Base-by-base conservation (phyloP, 768 basidiomycete genomes). In the Tubosaeta brunneosetosa region DNA sequence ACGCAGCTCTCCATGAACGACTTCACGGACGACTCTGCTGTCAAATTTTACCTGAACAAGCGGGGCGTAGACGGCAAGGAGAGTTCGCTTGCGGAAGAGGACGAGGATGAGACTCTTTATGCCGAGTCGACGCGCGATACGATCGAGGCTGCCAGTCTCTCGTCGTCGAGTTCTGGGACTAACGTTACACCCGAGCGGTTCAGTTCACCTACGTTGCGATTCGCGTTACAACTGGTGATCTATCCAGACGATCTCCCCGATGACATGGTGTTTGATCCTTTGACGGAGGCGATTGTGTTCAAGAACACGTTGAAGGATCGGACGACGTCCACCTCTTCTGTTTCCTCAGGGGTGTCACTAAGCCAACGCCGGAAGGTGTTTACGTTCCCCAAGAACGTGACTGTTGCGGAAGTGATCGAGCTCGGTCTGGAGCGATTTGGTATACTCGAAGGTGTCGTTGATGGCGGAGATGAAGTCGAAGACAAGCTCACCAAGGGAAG, bases 381-480 rank as follows among this genome's bases (percentile, higher is more conserved):
- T 66, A 82, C 89, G 56, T 87, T 98, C 71, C 91, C 95, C 1
- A 88, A 91, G 70, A 98, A 97, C 61, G 85, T 89, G 33, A 98
- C 92, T 0, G 97, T 97, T 3, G 91, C 94, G 0, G 97, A 99
- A 69, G 94, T 94, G 13, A 92, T 97, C 36, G 97, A 99, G 68
- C 75, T 90, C 34, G 89, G 87, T 6, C 66, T 99, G 56, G 97
- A 97, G 64, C 73, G 93, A 52, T 97, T 98, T 64, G 97, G 97
- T 3, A 97, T 99, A 51, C 74, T 82, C 33, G 95, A 97, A 36
- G 97, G 94, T n/a, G 93, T 99, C 2, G 95, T 98, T 3, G 94
- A 97, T 67, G 97, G 97, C 2, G 97, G 97, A 1, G 97, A 99
- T 67, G 95, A 97, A 63, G 82, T 99, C 1, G 97, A 99, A 69